phyloP scores from a whole-genome alignment of 2,329 filamentous ascomycete genomes.

The Penicillium nordicum region DNA sequence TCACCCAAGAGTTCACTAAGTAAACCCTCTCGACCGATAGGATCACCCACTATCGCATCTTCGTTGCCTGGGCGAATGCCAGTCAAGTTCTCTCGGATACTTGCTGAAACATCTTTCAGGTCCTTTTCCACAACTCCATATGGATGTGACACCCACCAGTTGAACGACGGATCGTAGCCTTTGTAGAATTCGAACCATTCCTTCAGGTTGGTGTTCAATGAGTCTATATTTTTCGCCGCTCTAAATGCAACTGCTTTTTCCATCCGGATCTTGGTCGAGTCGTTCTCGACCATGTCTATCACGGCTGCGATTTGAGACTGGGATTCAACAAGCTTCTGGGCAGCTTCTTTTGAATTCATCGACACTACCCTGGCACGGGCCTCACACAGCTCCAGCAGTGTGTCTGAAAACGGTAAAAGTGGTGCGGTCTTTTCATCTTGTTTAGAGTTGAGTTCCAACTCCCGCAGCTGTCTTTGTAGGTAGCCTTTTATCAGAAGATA shows the following conservation, averaged over 20 bases:
- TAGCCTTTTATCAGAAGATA: background rate
- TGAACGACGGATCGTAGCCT: background rate
- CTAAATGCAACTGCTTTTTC: background rate
- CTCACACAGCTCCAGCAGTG: background rate
- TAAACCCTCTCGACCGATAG: conserved; percentile 53
- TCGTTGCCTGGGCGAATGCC: conserved; percentile 45
- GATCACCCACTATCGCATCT: conserved; percentile 56
- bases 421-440: conserved; percentile 6
- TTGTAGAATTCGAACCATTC: background rate
- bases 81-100: conserved; percentile 45
- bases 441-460: conserved; percentile 39
- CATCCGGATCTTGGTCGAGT: background rate
- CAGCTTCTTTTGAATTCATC: background rate
- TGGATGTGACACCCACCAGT: background rate
- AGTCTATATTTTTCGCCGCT: background rate
- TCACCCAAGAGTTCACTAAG: conserved; percentile 54
- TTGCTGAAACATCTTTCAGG: conserved; percentile 24
- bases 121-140: background rate
- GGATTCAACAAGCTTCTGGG: background rate
- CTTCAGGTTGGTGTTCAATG: background rate
- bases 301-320: background rate
- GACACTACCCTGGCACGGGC: background rate
- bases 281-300: background rate
- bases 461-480: background rate
- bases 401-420: background rate